These are phyloP conservation scores for Fusarium brevicatenulatum DNA, from an alignment of 2,329 filamentous ascomycete species.

Conservation along the genomic window DNA sequence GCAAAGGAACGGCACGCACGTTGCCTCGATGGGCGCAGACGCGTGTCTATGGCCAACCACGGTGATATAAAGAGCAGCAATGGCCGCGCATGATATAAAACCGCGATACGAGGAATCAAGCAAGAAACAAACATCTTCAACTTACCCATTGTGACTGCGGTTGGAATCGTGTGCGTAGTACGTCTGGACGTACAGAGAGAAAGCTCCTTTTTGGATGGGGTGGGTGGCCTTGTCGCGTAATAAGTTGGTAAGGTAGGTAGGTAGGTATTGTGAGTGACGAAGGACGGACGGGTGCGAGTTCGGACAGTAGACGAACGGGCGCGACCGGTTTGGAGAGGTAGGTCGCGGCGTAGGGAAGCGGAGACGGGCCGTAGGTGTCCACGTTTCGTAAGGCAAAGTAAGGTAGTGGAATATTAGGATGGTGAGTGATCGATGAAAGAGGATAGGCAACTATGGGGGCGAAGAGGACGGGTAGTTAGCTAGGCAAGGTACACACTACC, in stretches of 20 bases:
- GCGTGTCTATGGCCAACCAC: conserved; percentile 26
- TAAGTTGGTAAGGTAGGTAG: conserved; percentile 23
- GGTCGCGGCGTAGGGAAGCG: conserved; percentile 39
- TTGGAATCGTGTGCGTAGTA: conserved; percentile 34
- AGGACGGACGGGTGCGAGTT: conserved; percentile 41
- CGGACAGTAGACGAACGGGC: conserved; percentile 29
- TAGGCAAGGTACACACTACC: not conserved
- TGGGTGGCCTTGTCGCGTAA: conserved; percentile 44
- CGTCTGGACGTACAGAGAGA: conserved; percentile 38
- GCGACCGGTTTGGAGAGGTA: conserved; percentile 38
- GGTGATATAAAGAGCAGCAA: conserved; percentile 5
- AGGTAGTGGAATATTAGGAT: conserved; percentile 28
- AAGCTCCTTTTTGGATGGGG: conserved; percentile 38
- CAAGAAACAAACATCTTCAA: conserved; percentile 41
- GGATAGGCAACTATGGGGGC: conserved; percentile 41
- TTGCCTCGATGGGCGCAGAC: conserved; percentile 33
- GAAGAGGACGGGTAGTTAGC: conserved; percentile 6
- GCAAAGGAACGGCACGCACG: conserved; percentile 29
- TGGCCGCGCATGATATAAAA: not conserved
- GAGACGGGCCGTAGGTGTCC: conserved; percentile 43
- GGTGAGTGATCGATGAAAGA: conserved; percentile 22
- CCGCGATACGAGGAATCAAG: conserved; percentile 19
- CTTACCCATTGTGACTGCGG: conserved; percentile 44
- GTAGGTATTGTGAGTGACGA: conserved; percentile 36
- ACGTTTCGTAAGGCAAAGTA: conserved; percentile 30